Percentiles rank a stretch among this genome's conserved stretches.
Evolutionary conservation across 2,329 filamentous ascomycete species (phyloP).

Genomic region (Botryotinia convoluta): DNA sequence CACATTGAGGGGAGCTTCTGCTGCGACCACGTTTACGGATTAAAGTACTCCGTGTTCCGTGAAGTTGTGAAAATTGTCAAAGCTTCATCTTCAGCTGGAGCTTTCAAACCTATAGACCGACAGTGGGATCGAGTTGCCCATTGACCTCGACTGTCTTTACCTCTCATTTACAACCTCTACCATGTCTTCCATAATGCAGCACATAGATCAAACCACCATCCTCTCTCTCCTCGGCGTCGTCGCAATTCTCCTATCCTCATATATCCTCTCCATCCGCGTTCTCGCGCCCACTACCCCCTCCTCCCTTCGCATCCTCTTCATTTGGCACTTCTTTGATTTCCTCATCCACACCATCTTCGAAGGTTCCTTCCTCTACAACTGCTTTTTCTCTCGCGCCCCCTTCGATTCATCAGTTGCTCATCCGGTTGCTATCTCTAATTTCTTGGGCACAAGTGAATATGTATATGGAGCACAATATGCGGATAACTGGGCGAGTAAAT

Average conservation of each 20-base stretch:
- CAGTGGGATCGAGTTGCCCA: neutral
- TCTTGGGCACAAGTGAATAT: slow-evolving; percentile 47
- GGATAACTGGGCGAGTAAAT: slow-evolving; percentile 52
- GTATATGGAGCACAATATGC: slow-evolving; percentile 56
- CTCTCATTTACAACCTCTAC: neutral
- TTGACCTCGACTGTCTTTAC: neutral
- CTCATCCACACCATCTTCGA: slow-evolving; percentile 90
- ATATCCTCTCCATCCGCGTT: slow-evolving; percentile 47
- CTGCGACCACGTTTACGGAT: neutral
- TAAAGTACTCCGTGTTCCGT: neutral
- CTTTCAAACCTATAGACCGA: no score
- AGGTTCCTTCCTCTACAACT: slow-evolving; percentile 88
- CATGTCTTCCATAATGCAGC: slow-evolving; percentile 29
- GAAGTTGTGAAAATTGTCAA: neutral
- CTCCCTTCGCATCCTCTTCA: slow-evolving; percentile 73
- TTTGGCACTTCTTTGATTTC: slow-evolving; percentile 93
- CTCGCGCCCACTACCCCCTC: slow-evolving; percentile 39
- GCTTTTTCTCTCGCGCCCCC: slow-evolving; percentile 70
- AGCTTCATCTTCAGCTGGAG: neutral
- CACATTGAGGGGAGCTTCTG: neutral
- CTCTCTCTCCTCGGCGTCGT: slow-evolving; percentile 56
- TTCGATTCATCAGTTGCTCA: slow-evolving; percentile 41
- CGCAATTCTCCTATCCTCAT: slow-evolving; percentile 51
- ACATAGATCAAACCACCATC: slow-evolving; percentile 60
- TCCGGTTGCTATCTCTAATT: slow-evolving; percentile 42